These are phyloP conservation scores for Dorcoceras hygrometricum DNA, from an alignment of 257 asterid species.

Conservation along the genomic window DNA sequence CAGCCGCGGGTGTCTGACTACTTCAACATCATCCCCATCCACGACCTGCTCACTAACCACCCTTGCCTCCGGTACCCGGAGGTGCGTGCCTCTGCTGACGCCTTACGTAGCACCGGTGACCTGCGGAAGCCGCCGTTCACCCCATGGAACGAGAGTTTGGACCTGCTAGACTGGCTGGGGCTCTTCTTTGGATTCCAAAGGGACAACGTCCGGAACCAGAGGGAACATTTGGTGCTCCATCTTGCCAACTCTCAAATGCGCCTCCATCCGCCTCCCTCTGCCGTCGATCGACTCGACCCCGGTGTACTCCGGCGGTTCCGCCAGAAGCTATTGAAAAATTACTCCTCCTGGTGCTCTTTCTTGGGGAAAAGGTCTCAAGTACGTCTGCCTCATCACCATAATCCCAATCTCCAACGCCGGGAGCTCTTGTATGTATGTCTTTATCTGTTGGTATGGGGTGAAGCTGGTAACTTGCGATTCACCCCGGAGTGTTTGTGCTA, in stretches of 20 bases:
- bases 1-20: no score
- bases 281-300: slow-evolving; percentile 74
- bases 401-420: slow-evolving; percentile 54
- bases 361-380: slow-evolving; percentile 64
- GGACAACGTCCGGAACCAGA: slow-evolving; percentile 75
- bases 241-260: slow-evolving; percentile 98
- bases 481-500: slow-evolving; percentile 81
- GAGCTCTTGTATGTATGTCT: slow-evolving; percentile 84
- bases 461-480: slow-evolving; percentile 82
- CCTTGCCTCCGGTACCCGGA: slow-evolving; percentile 91
- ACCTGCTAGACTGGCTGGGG: slow-evolving; percentile 86
- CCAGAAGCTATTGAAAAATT: slow-evolving; percentile 56
- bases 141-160: slow-evolving; percentile 69
- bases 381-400: slow-evolving; percentile 66
- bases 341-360: slow-evolving; percentile 83
- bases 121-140: slow-evolving; percentile 77
- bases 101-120: slow-evolving; percentile 75
- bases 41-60: slow-evolving; percentile 86
- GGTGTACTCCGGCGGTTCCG: slow-evolving; percentile 81
- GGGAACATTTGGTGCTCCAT: slow-evolving; percentile 87
- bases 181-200: slow-evolving; percentile 82
- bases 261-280: slow-evolving; percentile 81
- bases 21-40: slow-evolving; percentile 71
- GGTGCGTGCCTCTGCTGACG: slow-evolving; percentile 86
- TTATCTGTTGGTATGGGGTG: slow-evolving; percentile 89